Conservation (phyloP, 495 filamentous ascomycete genomes). For the Penicillium psychrofluorescens region DNA sequence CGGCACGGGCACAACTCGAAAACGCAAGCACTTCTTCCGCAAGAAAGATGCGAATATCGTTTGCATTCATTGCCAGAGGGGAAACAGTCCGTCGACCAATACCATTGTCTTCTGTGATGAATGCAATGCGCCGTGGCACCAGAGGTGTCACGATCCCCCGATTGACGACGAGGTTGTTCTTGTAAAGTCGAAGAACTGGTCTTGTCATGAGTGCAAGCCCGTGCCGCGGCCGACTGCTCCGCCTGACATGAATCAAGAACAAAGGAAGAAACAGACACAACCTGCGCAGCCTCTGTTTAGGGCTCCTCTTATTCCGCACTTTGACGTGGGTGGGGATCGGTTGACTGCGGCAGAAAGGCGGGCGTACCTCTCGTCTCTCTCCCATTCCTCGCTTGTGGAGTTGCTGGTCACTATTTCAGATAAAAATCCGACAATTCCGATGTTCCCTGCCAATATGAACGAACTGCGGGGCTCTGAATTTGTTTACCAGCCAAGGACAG, state of each 20-base stretch:
- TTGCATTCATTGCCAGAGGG: constrained; percentile 74
- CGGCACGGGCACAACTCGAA: constrained; percentile 11
- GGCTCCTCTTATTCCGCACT: neutral
- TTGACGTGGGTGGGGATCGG: constrained; percentile 16
- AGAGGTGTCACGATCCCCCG: constrained; percentile 79
- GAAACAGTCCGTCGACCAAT: constrained; percentile 68
- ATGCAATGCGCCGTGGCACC: constrained; percentile 86
- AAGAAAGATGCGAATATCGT: constrained; percentile 40
- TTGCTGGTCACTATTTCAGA: constrained; percentile 29
- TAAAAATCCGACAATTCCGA: constrained; percentile 24
- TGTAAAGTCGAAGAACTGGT: constrained; percentile 66
- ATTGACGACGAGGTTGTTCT: constrained; percentile 65
- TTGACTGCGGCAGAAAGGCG: constrained; percentile 28
- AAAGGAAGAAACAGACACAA: constrained; percentile 12
- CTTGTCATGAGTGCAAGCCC: constrained; percentile 62
- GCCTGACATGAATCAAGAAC: too few relatives aligned
- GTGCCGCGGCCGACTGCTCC: constrained; percentile 15
- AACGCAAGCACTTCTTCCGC: constrained; percentile 36
- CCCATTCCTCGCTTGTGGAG: constrained; percentile 34
- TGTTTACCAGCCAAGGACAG: neutral
- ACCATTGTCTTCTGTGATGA: constrained; percentile 93
- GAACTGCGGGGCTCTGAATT: constrained; percentile 11
- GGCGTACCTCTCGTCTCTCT: constrained; percentile 32
- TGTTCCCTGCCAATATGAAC: constrained; percentile 32
- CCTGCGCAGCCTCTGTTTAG: constrained; percentile 3